A percentile compares a stretch with the other conserved stretches of the same genome.
These are phyloP conservation scores for Mediolabrus comicus DNA, from an alignment of 108 stramenopile species.

Conservation along the genomic window DNA sequence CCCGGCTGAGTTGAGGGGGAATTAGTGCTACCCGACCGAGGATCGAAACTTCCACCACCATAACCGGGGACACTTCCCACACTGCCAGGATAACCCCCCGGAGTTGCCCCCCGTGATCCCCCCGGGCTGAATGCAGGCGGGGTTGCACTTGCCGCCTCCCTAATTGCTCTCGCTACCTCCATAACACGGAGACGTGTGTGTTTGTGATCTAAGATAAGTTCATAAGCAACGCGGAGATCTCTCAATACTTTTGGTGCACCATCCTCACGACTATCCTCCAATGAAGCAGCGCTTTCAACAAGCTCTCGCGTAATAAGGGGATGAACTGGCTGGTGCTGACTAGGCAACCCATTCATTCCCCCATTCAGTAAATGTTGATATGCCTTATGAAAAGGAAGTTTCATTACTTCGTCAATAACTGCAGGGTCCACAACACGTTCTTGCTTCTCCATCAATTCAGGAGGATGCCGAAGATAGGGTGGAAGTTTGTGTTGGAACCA, in stretches of 20 bases:
- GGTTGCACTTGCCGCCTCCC: slow-evolving; percentile 89
- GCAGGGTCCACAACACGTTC: slow-evolving; percentile 88
- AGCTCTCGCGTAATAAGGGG: slow-evolving; percentile 75
- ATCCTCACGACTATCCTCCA: slow-evolving; percentile 81
- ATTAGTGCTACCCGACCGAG: slow-evolving; percentile 38
- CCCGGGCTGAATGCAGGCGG: slow-evolving; percentile 90
- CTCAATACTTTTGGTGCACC: slow-evolving; percentile 81
- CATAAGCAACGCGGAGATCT: slow-evolving; percentile 94
- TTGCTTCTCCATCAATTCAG: slow-evolving; percentile 94
- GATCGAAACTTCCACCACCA: slow-evolving; percentile 49
- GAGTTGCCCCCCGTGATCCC: slow-evolving; percentile 82
- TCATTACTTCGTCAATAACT: slow-evolving; percentile 90
- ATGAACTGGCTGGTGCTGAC: slow-evolving; percentile 51
- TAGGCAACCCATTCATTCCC: slow-evolving; percentile 36
- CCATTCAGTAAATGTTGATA: slow-evolving; percentile 55
- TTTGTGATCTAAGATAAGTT: slow-evolving; percentile 96
- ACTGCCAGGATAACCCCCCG: slow-evolving; percentile 63
- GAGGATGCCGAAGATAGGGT: slow-evolving; percentile 92
- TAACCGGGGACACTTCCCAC: slow-evolving; percentile 47
- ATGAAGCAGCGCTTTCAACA: slow-evolving; percentile 76
- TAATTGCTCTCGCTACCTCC: slow-evolving; percentile 90
- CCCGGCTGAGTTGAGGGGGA: slow-evolving; percentile 47
- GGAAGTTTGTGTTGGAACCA: slow-evolving; percentile 99
- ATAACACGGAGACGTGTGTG: slow-evolving; percentile 92
- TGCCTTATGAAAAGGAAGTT: slow-evolving; percentile 87